A percentile compares a stretch with the other conserved stretches of the same genome.
phyloP scores from a whole-genome alignment of 768 basidiomycete genomes.

The Mycena metata region DNA sequence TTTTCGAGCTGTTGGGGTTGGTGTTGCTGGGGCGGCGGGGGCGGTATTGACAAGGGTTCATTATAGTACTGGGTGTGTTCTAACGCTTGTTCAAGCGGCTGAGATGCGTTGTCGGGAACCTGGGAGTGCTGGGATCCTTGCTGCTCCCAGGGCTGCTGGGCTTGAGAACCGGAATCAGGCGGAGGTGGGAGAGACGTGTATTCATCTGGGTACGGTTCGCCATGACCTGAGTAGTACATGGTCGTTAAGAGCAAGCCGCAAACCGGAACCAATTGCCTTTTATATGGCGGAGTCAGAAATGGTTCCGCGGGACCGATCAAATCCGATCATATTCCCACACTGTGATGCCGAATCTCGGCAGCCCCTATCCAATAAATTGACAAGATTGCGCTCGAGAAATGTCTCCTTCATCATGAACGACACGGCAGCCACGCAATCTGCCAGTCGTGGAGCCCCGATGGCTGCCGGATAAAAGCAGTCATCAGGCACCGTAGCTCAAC shows the following conservation, averaged over 20 bases:
- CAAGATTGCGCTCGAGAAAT: too few species aligned
- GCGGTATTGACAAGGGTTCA: slow-evolving; percentile 8
- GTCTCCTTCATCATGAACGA: too few species aligned
- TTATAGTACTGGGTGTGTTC: slow-evolving; percentile 21
- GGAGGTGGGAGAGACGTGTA: slow-evolving; percentile 56
- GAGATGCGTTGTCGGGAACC: slow-evolving; percentile 40
- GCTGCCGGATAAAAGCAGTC: too few species aligned
- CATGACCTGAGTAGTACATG: slow-evolving; percentile 62
- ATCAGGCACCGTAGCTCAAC: too few species aligned
- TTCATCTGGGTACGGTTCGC: slow-evolving; percentile 53
- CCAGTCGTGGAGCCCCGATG: too few species aligned
- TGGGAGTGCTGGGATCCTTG: slow-evolving; percentile 42
- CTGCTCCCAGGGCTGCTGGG: slow-evolving; percentile 48
- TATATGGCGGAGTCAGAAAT: background rate
- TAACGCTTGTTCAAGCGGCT: slow-evolving; percentile 29
- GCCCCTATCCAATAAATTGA: too few species aligned
- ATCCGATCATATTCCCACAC: too few species aligned
- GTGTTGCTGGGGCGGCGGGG: slow-evolving; percentile 40
- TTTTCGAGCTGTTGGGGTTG: slow-evolving; percentile 34
- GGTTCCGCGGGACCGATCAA: too few species aligned
- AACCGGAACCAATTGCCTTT: slow-evolving; percentile 11
- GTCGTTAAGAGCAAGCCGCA: slow-evolving; percentile 44
- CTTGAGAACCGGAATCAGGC: slow-evolving; percentile 48
- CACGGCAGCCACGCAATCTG: too few species aligned
- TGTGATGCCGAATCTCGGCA: too few species aligned